Base-by-base conservation (phyloP, 73 alveolate genomes). In the Tetrahymena borealis region DNA sequence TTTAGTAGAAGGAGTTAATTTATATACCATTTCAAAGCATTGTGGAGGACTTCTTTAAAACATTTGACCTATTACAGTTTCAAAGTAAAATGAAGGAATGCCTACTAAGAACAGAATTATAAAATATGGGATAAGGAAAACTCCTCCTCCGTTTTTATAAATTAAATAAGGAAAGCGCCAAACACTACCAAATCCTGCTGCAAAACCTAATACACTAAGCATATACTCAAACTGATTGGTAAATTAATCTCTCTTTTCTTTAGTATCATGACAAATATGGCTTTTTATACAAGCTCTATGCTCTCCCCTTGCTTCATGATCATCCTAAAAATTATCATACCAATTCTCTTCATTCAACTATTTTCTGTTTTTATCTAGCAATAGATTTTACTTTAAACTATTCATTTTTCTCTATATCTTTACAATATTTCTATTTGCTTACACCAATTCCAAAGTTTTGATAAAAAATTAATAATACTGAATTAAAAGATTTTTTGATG, bases 151-250 rank as follows among this genome's bases (percentile, higher is more conserved):
- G 91, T 78, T 91, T 35, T 94, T 91, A 39, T 77, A 91, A 33
- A 91, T 95, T 90, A 95, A 38, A 91, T 95, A 95, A 18, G 98
- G 98, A 38, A 95, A 95, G 40, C 98, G 92, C 98, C 98, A 95
- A 28, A 95, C 96, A 79, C 93, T 91, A 33, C 98, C 98, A 35
- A 94, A 95, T 4, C 98, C 98, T 11, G 96, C 98, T 43, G 96
- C 95, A 78, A 78, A 95, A 1, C 98, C 98, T 38, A 95, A 39
- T 79, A 93, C 92, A 12, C 96, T 85, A 36, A 93, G 24, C 92
- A 93, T 78, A 78, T 79, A 93, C 20, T 91, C 91, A 38, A 42
- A 85, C 7, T 91, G 79, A 78, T 39, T 79, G 39, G 92, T 39
- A 38, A 93, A 93, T 79, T 93, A 79, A 85, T 40, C 91, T 85